phyloP scores from a whole-genome alignment of 768 basidiomycete genomes.

The Trametes villosa region DNA sequence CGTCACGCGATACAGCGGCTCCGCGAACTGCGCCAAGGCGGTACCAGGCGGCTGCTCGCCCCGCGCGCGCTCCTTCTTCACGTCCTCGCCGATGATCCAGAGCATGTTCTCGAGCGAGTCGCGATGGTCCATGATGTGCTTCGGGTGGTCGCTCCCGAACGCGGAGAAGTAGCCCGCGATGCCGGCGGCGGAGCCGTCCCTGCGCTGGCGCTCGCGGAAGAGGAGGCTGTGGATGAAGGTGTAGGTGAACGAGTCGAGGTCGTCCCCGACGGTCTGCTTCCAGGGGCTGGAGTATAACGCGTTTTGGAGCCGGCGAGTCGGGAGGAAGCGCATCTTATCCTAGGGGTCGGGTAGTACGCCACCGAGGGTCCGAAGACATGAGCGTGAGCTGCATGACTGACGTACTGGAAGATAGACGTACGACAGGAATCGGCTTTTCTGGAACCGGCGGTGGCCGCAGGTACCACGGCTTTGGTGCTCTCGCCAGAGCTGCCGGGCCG shows the following conservation, averaged over 20 bases:
- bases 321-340: not conserved
- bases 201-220: not conserved
- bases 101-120: too few relatives aligned
- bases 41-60: too few relatives aligned
- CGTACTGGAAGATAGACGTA: not conserved
- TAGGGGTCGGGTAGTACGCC: not conserved
- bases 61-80: too few relatives aligned
- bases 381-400: not conserved
- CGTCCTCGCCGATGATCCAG: too few relatives aligned
- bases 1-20: too few relatives aligned
- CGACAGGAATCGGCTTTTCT: not conserved
- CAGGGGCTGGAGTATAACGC: not conserved
- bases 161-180: too few relatives aligned
- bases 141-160: too few relatives aligned
- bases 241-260: not conserved
- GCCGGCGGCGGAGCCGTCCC: too few relatives aligned
- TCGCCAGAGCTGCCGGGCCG: not conserved
- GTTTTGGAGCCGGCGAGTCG: not conserved
- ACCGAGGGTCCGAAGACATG: not conserved
- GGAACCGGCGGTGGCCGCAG: constrained; percentile 6
- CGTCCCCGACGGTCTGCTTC: not conserved
- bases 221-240: not conserved
- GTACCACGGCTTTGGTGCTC: constrained; percentile 8
- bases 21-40: too few relatives aligned
- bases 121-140: too few relatives aligned